phyloP scores from a whole-genome alignment of 148 eudicot genomes.

The Arctostaphylos glauca region DNA sequence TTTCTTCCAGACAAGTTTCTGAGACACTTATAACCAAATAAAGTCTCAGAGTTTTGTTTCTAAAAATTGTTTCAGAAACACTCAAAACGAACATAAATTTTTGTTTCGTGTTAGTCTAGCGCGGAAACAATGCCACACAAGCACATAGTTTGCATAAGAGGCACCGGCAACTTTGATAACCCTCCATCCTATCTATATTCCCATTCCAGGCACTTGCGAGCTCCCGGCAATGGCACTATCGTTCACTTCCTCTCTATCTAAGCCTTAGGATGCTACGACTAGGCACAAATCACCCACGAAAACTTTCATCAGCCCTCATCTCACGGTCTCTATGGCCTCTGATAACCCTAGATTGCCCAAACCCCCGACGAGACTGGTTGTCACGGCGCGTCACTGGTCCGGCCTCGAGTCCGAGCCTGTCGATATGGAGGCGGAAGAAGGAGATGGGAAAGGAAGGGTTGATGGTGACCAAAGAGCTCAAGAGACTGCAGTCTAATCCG shows the following conservation, averaged over 20 bases:
- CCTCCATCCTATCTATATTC: no score
- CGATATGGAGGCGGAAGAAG: conserved; percentile 96
- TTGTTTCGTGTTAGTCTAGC: no score
- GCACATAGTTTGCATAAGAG: no score
- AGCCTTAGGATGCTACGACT: not conserved
- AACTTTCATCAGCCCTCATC: not conserved
- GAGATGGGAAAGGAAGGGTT: conserved; percentile 92
- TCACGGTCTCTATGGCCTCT: not conserved
- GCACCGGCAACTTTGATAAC: no score
- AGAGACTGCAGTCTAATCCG: conserved; percentile 66
- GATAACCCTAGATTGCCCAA: conserved; percentile 12
- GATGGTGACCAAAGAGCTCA: conserved; percentile 82
- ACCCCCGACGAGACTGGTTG: conserved; percentile 15
- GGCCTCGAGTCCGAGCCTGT: conserved; percentile 60
- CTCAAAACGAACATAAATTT: no score
- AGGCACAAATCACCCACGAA: not conserved
- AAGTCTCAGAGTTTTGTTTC: no score
- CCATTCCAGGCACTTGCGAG: not conserved
- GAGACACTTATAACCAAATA: no score
- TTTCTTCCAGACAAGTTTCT: no score
- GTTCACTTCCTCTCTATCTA: not conserved
- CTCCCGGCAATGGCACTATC: not conserved
- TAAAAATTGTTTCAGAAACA: no score
- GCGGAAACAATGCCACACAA: no score
- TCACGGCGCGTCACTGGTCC: conserved; percentile 20